Evolutionary conservation across 805 yeast species (phyloP), one percentile per base, ranked within the genome.

Genomic region (Yamadazyma kitorensis): DNA sequence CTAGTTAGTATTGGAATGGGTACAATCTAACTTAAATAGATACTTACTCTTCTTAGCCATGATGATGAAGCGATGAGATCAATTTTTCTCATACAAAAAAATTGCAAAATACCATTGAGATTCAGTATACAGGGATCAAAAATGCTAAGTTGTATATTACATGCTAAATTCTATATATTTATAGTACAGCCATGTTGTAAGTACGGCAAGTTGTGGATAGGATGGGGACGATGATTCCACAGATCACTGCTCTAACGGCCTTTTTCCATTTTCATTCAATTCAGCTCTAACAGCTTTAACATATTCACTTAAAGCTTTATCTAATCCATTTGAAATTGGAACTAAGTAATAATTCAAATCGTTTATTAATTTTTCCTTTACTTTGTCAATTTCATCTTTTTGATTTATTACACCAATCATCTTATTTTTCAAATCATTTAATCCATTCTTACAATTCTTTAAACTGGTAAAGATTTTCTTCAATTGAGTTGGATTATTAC

Each of bases 11-110:
- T 12, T 17, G 6, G 18, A 5, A n/a, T 13, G 7, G 12, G 13
- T 29, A 27, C 6, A 10, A 7, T 17, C 17, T 6, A 7, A 24
- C 6, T 26, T 32, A 13, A 13, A 17, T 13, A 27, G 8, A 15
- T 5, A 58, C 70, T 32, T 58, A 64, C 69, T 43, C 45, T 65
- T 66, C 43, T 58, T 64, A 16, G 64, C 70, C 72, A 66, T 65
- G 21, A 33, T 29, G 37, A 34, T 34, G 37, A 34, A n/a, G 34
- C 29, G 42, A 41, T 40, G 39, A 20, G 28, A 25, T 24, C n/a
- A n/a, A n/a, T n/a, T n/a, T n/a, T n/a, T n/a, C n/a, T n/a, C n/a
- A n/a, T n/a, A n/a, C n/a, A n/a, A n/a, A n/a, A n/a, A n/a, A n/a
- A n/a, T n/a, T n/a, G n/a, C n/a, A n/a, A n/a, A n/a, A n/a, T n/a